Conservation (phyloP, 441 rosid species). For the Aquilaria agallochum region DNA sequence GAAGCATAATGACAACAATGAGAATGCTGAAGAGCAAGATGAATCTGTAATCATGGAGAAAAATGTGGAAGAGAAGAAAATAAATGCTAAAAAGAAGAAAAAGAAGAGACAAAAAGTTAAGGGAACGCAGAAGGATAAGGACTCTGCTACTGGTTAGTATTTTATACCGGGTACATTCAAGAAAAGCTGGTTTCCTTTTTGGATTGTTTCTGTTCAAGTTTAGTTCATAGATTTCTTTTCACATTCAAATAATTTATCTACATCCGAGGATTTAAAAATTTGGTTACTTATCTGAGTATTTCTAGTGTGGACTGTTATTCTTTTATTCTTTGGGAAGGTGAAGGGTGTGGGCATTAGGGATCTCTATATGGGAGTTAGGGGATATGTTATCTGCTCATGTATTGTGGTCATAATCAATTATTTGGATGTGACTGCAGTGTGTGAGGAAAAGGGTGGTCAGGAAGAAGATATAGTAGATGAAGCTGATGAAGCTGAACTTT, state of each 20-base stretch:
- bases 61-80: slow-evolving; percentile 17
- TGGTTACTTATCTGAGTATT: background rate
- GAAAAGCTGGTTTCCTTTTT: background rate
- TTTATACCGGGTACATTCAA: background rate
- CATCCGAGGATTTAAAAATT: background rate
- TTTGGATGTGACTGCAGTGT: slow-evolving; percentile 25
- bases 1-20: slow-evolving; percentile 26
- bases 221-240: background rate
- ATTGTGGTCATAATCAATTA: slow-evolving; percentile 1
- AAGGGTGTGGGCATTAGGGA: background rate
- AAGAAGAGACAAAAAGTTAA: slow-evolving; percentile 38
- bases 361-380: background rate
- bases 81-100: slow-evolving; percentile 23
- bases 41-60: slow-evolving; percentile 18
- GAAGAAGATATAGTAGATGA: slow-evolving; percentile 40
- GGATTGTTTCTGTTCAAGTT: slow-evolving; percentile 3
- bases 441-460: slow-evolving; percentile 27
- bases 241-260: background rate
- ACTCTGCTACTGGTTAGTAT: slow-evolving; percentile 48
- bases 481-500: slow-evolving; percentile 37
- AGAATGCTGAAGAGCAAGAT: slow-evolving; percentile 19
- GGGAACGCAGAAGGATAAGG: slow-evolving; percentile 26
- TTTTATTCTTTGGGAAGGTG: background rate
- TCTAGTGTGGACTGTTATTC: background rate
- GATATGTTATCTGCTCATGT: background rate